These are phyloP conservation scores for Ceratocystis eucalypticola DNA, from an alignment of 2,329 filamentous ascomycete species.

Conservation along the genomic window DNA sequence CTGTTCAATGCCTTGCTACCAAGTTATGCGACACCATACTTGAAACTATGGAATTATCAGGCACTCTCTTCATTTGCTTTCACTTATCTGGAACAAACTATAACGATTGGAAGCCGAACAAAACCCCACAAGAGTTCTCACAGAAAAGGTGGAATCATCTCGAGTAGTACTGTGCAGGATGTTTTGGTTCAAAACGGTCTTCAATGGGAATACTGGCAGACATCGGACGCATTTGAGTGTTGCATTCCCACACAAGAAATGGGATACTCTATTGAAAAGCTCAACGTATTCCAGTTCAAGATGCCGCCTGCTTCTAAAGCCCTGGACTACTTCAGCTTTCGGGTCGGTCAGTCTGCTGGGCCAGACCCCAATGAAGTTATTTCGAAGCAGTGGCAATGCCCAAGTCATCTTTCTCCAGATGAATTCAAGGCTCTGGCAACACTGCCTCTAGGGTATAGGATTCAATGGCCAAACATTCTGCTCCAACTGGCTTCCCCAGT, in stretches of 20 bases:
- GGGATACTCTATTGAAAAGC: constrained; percentile 6
- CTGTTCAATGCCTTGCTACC: constrained; percentile 38
- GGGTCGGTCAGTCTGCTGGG: constrained; percentile 23
- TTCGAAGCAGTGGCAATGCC: constrained; percentile 35
- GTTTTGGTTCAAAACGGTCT: constrained; percentile 37
- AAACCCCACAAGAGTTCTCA: constrained; percentile 30
- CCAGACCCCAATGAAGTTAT: constrained; percentile 37
- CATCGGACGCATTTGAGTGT: no score
- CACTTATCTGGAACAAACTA: background rate
- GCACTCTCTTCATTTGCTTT: background rate
- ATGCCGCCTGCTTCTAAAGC: constrained; percentile 26
- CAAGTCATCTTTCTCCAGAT: constrained; percentile 33
- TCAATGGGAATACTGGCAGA: constrained; percentile 29
- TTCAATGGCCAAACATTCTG: constrained; percentile 46
- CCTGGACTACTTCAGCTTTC: constrained; percentile 30
- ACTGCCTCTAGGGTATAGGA: constrained; percentile 33
- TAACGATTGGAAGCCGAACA: constrained; percentile 25
- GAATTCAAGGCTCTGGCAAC: constrained; percentile 42
- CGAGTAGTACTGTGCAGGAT: constrained; percentile 23
- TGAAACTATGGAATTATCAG: constrained; percentile 22
- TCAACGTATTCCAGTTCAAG: constrained; percentile 29
- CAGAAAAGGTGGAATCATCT: constrained; percentile 23
- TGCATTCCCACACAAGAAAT: background rate
- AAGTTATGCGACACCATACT: constrained; percentile 25
- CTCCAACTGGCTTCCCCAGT: constrained; percentile 34